Conservation (phyloP, 495 filamentous ascomycete species). For the Talaromyces liani region DNA sequence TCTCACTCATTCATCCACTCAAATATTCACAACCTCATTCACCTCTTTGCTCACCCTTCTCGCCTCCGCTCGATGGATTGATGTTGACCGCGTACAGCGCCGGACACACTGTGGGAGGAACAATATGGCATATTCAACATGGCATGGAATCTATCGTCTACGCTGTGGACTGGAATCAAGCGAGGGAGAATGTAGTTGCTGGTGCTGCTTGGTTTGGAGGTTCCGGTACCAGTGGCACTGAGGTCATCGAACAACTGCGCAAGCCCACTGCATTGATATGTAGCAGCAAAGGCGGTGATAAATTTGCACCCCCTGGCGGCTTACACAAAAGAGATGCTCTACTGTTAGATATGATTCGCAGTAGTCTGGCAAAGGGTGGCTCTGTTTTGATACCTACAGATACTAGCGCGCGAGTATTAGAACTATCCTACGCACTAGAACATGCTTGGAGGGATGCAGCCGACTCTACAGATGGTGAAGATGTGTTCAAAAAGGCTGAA, state of each 20-base stretch:
- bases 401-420: slow-evolving; percentile 87
- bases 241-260: slow-evolving; percentile 86
- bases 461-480: slow-evolving; percentile 30
- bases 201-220: slow-evolving; percentile 91
- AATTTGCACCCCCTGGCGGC: slow-evolving; percentile 59
- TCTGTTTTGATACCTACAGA: slow-evolving; percentile 95
- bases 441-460: slow-evolving; percentile 77
- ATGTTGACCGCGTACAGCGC: slow-evolving; percentile 96
- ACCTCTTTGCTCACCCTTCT: slow-evolving; percentile 76
- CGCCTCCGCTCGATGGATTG: slow-evolving; percentile 81
- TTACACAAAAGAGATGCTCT: slow-evolving; percentile 77
- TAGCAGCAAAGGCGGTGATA: slow-evolving; percentile 73
- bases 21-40: slow-evolving; percentile 97
- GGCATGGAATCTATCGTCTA: slow-evolving; percentile 96
- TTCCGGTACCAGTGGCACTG: slow-evolving; percentile 70
- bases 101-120: slow-evolving; percentile 90
- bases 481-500: slow-evolving; percentile 57
- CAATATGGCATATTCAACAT: slow-evolving; percentile 98
- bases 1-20: slow-evolving; percentile 82
- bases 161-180: slow-evolving; percentile 96
- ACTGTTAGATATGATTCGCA: slow-evolving; percentile 71
- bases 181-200: slow-evolving; percentile 82
- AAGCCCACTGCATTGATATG: slow-evolving; percentile 92
- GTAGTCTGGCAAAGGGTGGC: slow-evolving; percentile 70
- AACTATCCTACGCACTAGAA: slow-evolving; percentile 86